These are phyloP conservation scores for Wickerhamomyces alni DNA, from an alignment of 805 yeast species.

Conservation along the genomic window DNA sequence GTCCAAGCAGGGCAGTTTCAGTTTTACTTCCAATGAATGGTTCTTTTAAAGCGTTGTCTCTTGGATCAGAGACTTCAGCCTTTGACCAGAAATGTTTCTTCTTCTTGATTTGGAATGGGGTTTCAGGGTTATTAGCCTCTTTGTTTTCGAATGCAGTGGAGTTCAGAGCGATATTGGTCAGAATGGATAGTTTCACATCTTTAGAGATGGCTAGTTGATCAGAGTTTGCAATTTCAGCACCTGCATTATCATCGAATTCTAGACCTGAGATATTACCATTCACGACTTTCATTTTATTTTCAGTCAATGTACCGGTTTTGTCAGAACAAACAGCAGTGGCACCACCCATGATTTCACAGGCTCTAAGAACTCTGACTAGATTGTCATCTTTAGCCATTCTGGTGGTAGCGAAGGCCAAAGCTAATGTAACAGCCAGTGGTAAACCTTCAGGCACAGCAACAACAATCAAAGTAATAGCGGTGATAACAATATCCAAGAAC, in stretches of 20 bases:
- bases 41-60: conserved; percentile 30
- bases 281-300: conserved; percentile 88
- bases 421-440: conserved; percentile 94
- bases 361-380: conserved; percentile 84
- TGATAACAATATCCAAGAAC: conserved; percentile 80
- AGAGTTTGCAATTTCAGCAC: conserved; percentile 11
- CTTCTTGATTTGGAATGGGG: conserved; percentile 22
- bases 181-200: conserved; percentile 19
- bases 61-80: conserved; percentile 3
- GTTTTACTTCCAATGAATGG: conserved; percentile 89
- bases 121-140: conserved; percentile 18
- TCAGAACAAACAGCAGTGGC: conserved; percentile 97
- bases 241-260: conserved; percentile 45
- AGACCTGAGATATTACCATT: conserved; percentile 59
- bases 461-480: conserved; percentile 87
- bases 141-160: conserved; percentile 86
- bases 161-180: conserved; percentile 65
- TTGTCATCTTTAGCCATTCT: conserved; percentile 97
- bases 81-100: conserved; percentile 16
- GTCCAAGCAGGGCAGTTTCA: conserved; percentile 76
- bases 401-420: conserved; percentile 96
- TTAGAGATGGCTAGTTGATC: conserved; percentile 10
- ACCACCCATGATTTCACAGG: conserved; percentile 99
- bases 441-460: conserved; percentile 99
- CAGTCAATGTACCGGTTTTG: conserved; percentile 95